Conservation (phyloP, 2,329 filamentous ascomycete species). For the Colletotrichum paranaense region DNA sequence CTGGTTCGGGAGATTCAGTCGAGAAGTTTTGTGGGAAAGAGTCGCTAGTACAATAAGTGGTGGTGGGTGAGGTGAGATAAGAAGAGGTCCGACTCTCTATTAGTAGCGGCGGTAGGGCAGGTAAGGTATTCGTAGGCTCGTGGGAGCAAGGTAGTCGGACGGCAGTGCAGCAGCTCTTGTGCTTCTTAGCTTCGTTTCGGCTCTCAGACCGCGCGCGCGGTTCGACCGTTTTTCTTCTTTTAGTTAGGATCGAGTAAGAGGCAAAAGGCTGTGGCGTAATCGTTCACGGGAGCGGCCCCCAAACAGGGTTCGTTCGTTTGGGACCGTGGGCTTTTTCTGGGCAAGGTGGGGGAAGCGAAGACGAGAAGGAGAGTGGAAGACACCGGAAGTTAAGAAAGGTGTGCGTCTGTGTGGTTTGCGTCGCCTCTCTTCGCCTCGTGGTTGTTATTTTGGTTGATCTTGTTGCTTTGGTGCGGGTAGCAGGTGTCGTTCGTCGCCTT, state of each 20-base stretch:
- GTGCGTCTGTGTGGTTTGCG: not conserved
- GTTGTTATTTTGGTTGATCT: not conserved
- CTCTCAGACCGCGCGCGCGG: conserved; percentile 33
- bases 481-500: not conserved
- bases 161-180: not conserved
- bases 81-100: not conserved
- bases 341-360: not conserved
- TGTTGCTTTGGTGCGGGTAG: not conserved
- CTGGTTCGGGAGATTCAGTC: not conserved
- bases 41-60: not conserved
- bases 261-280: conserved; percentile 7
- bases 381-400: not conserved
- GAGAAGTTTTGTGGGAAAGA: not conserved
- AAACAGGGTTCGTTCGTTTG: conserved; percentile 29
- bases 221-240: conserved; percentile 27
- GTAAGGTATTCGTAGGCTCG: not conserved
- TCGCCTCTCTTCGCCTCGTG: not conserved
- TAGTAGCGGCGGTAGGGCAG: not conserved
- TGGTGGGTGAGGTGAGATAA: conserved; percentile 4
- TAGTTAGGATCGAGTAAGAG: conserved; percentile 2
- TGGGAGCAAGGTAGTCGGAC: not conserved
- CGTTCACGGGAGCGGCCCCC: not conserved
- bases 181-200: conserved; percentile 2
- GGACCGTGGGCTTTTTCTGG: not conserved
- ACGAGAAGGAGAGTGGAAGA: not conserved